A percentile compares a stretch with the other conserved stretches of the same genome.
phyloP scores from a whole-genome alignment of 2,329 filamentous ascomycete species.

The Talaromyces rugulosus region DNA sequence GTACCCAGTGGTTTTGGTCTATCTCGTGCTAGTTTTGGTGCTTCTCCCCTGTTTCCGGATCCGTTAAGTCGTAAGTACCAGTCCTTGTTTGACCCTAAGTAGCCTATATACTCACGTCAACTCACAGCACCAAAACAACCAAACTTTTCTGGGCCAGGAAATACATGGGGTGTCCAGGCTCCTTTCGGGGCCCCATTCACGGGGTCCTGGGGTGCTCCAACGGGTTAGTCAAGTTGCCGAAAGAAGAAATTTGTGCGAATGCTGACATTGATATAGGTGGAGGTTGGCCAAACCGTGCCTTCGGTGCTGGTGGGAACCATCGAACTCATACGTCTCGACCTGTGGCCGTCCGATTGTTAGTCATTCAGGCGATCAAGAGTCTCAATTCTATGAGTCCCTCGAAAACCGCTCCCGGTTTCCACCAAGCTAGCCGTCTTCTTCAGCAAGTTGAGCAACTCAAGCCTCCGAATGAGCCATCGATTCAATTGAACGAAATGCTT shows the following conservation, averaged over 20 bases:
- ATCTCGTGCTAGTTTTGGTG: conserved; percentile 39
- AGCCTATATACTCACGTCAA: conserved; percentile 15
- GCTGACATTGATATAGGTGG: conserved; percentile 30
- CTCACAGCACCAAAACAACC: conserved; percentile 27
- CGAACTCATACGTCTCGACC: conserved; percentile 59
- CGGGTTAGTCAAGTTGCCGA: conserved; percentile 26
- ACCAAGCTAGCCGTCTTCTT: conserved; percentile 62
- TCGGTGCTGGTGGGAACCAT: conserved; percentile 45
- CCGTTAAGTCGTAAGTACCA: conserved; percentile 36
- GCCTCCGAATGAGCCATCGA: conserved; percentile 52
- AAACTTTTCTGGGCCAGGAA: conserved; percentile 28
- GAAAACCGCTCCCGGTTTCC: conserved; percentile 57
- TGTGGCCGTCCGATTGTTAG: conserved; percentile 65
- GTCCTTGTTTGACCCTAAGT: conserved; percentile 4
- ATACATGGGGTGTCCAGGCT: conserved; percentile 31
- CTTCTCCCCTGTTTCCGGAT: conserved; percentile 40
- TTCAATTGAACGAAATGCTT: conserved; percentile 65
- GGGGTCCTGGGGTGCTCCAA: conserved; percentile 33
- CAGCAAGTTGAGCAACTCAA: conserved; percentile 64
- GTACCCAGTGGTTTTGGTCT: conserved; percentile 48
- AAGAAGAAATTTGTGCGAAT: not conserved
- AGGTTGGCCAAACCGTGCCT: conserved; percentile 47
- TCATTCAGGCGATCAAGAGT: conserved; percentile 73
- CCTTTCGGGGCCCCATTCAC: conserved; percentile 39
- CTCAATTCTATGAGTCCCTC: conserved; percentile 42